A percentile compares a stretch with the other conserved stretches of the same genome.
Evolutionary conservation across 441 rosid genomes (phyloP).

Genomic region (Arabidopsis lyrata): DNA sequence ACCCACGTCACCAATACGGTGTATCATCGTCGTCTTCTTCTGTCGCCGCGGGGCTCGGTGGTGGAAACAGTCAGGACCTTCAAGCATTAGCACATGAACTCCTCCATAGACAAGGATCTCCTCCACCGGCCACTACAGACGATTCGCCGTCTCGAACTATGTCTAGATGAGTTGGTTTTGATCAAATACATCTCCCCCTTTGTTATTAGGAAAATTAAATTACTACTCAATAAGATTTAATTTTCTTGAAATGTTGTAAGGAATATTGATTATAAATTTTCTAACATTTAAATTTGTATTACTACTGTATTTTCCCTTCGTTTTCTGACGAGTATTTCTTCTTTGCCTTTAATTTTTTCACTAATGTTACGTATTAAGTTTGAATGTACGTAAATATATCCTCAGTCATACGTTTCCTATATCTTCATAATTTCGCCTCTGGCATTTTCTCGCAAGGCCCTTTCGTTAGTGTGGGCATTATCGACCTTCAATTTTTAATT

Average conservation of each 20-base stretch:
- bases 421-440: neutral
- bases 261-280: conserved; percentile 19
- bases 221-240: conserved; percentile 31
- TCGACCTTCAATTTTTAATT: neutral
- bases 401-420: neutral
- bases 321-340: neutral
- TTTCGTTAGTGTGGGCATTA: neutral
- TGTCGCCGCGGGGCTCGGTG: conserved; percentile 41
- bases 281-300: conserved; percentile 35
- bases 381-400: neutral
- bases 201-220: conserved; percentile 37
- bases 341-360: neutral
- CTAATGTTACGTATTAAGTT: no score
- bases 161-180: conserved; percentile 44
- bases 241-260: conserved; percentile 34
- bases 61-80: conserved; percentile 62
- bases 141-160: conserved; percentile 46
- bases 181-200: conserved; percentile 11
- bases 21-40: conserved; percentile 46
- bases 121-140: conserved; percentile 43
- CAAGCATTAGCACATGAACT: conserved; percentile 83
- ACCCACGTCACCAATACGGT: conserved; percentile 61
- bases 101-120: conserved; percentile 51
- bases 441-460: conserved; percentile 8
- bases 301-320: neutral